phyloP scores from a whole-genome alignment of 305 asterid species.

The Fraxinus greggii region DNA sequence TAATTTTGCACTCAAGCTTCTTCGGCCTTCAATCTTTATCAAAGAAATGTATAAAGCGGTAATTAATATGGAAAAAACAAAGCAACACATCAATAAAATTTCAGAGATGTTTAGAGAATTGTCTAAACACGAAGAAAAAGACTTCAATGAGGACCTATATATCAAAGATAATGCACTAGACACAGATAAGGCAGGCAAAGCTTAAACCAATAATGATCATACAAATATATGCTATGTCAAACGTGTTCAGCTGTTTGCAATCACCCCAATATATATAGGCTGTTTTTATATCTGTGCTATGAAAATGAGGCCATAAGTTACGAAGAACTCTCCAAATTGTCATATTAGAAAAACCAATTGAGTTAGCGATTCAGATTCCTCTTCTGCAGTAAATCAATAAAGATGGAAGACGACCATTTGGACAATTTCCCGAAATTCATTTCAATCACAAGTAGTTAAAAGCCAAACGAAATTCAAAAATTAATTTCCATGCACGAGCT shows the following conservation, averaged over 20 bases:
- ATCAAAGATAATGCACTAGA: neutral
- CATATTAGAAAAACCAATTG: neutral
- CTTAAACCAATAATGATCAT: neutral
- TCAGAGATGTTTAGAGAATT: neutral
- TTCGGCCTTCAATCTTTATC: neutral
- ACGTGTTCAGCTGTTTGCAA: neutral
- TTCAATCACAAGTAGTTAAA: neutral
- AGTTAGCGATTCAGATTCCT: neutral
- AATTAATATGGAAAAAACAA: neutral
- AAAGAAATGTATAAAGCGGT: neutral
- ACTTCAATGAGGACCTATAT: neutral
- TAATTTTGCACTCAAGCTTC: neutral
- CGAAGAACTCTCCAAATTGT: neutral
- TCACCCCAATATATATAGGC: neutral
- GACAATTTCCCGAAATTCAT: neutral
- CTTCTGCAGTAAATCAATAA: neutral
- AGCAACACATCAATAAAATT: neutral
- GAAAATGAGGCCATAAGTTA: neutral
- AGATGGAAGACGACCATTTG: neutral
- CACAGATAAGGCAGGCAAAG: neutral
- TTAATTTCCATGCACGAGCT: constrained; percentile 18
- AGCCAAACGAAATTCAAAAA: neutral
- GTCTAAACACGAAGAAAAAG: neutral
- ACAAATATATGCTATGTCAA: neutral
- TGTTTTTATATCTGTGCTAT: neutral